Base-by-base conservation (phyloP, 305 asterid genomes). In the Fraxinus baroniana region DNA sequence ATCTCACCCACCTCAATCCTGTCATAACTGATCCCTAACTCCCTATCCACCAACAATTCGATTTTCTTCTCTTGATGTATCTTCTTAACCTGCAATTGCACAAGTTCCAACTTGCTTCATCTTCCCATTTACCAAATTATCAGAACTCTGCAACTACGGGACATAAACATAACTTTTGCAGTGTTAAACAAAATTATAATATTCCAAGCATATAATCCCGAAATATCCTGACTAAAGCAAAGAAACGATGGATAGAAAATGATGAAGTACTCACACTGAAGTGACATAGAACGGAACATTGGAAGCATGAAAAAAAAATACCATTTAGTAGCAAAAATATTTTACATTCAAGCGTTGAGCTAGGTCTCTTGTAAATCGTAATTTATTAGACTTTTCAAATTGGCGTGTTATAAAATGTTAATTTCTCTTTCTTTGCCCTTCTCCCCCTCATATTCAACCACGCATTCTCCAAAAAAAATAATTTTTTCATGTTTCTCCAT, bases 1-100 rank as follows among this genome's bases (percentile, higher is more conserved):
- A 95, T 93, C 84, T 95, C 99, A 1, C 97, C 97, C 0, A 92
- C 96, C 24, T 95, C 99, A 3, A 95, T 88, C 81, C 78, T 33
- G 87, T 95, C 98, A n/a, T 88, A 95, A 88, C 83, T 92, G 57
- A 60, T 79, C 55, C 94, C 97, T 0, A 95, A 82, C 55, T 90
- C 96, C 83, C 91, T 86, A 85, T 95, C 99, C 41, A 93, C 90
- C 84, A 95, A 24, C 70, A 83, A 83, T 75, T 93, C 98, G 0
- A 91, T 72, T 78, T 92, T 94, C 91, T 93, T 93, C 76, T 95
- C 99, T 37, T 88, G 85, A 28, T 90, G 93, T 71, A 89, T 84
- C 88, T 91, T 93, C 91, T 89, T 94, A 36, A 95, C 95, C 99
- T 95, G 86, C 49, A 82, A 62, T 62, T 24, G 13, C 55, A 80